phyloP scores from a whole-genome alignment of 192 early-diverging fungal genomes.

The Coemansia sp. region DNA sequence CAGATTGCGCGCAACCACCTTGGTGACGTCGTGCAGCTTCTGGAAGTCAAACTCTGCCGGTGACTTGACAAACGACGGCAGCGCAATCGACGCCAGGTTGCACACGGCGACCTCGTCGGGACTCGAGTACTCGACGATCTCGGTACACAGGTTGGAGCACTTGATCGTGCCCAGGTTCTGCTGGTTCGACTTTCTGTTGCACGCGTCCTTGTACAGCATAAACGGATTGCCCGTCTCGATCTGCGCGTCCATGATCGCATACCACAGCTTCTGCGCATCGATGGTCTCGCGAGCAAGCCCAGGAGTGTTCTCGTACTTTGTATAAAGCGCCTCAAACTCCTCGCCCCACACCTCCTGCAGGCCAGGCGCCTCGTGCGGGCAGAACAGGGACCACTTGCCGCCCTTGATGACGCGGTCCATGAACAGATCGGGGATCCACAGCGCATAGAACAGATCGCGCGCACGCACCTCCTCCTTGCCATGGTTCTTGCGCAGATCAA shows the following conservation, averaged over 20 bases:
- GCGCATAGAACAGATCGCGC: slow-evolving; percentile 94
- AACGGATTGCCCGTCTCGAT: slow-evolving; percentile 97
- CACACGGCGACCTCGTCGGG: slow-evolving; percentile 98
- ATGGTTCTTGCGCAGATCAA: slow-evolving; percentile 95
- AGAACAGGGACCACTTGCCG: slow-evolving; percentile 93
- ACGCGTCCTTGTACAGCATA: slow-evolving; percentile 99
- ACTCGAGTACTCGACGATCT: slow-evolving; percentile 94
- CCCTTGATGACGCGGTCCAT: slow-evolving; percentile 96
- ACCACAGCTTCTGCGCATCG: slow-evolving; percentile 98
- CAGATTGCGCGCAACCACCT: slow-evolving; percentile 87
- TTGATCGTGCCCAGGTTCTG: slow-evolving; percentile 99
- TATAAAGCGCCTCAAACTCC: slow-evolving; percentile 84
- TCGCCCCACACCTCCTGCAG: slow-evolving; percentile 92
- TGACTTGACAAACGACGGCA: slow-evolving; percentile 82
- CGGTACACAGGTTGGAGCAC: slow-evolving; percentile 97
- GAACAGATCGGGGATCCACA: slow-evolving; percentile 98
- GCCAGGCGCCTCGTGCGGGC: slow-evolving; percentile 89
- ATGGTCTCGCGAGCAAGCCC: slow-evolving; percentile 85
- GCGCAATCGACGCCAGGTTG: slow-evolving; percentile 91
- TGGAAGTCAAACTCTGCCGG: slow-evolving; percentile 74
- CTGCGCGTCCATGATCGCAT: slow-evolving; percentile 91
- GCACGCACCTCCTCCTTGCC: slow-evolving; percentile 97
- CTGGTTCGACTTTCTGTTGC: slow-evolving; percentile 99
- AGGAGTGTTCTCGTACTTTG: slow-evolving; percentile 72
- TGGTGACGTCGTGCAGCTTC: slow-evolving; percentile 78